phyloP scores from a whole-genome alignment of 2,329 filamentous ascomycete genomes.

The Sodiomyces alkalinus region DNA sequence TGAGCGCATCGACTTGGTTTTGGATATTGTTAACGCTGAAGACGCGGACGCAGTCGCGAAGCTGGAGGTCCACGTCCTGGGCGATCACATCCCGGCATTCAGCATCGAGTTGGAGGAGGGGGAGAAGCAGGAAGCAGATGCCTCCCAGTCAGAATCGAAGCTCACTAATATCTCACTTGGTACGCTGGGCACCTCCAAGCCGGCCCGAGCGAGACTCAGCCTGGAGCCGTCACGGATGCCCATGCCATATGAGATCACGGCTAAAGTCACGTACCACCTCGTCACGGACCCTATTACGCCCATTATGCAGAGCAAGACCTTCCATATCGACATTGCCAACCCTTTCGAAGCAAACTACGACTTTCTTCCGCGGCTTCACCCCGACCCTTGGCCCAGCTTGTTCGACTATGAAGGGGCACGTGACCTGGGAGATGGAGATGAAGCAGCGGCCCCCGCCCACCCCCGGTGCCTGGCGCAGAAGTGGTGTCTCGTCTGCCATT shows the following conservation, averaged over 20 bases:
- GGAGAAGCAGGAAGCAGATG: conserved; percentile 16
- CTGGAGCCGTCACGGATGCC: conserved; percentile 35
- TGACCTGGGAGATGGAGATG: too few relatives aligned
- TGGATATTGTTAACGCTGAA: conserved; percentile 70
- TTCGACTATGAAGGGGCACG: conserved; percentile 50
- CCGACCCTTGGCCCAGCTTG: conserved; percentile 72
- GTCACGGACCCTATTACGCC: conserved; percentile 66
- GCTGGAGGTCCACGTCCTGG: conserved; percentile 53
- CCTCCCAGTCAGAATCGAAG: conserved; percentile 24
- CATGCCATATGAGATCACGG: conserved; percentile 48
- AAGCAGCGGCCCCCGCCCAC: conserved; percentile 14
- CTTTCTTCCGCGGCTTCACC: conserved; percentile 63
- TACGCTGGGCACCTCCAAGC: conserved; percentile 29
- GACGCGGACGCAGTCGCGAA: conserved; percentile 61
- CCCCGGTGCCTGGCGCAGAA: conserved; percentile 56
- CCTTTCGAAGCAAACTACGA: conserved; percentile 92
- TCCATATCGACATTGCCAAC: conserved; percentile 58
- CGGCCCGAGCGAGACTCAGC: conserved; percentile 26
- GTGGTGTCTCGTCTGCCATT: conserved; percentile 63
- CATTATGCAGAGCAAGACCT: conserved; percentile 56
- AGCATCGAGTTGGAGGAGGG: conserved; percentile 21
- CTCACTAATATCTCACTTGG: conserved; percentile 27
- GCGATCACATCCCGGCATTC: conserved; percentile 34
- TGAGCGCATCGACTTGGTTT: conserved; percentile 52
- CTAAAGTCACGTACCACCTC: conserved; percentile 66